Conservation (phyloP, 2,329 filamentous ascomycete genomes). For the Penicillium sp. region DNA sequence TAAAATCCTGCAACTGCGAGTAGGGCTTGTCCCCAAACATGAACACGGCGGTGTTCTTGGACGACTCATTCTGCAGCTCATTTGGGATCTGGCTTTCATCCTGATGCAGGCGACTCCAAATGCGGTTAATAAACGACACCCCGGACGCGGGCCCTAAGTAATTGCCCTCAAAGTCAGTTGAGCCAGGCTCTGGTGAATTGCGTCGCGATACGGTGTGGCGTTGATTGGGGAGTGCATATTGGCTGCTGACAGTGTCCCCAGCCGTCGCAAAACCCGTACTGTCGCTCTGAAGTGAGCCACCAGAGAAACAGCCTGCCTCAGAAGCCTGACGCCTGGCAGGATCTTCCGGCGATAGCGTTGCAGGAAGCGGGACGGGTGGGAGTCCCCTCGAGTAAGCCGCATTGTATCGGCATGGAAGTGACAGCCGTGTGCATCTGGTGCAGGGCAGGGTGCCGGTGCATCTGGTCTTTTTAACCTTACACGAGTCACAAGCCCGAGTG, state of each 20-base stretch:
- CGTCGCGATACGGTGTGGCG: conserved; percentile 27
- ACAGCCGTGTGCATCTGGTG: conserved; percentile 37
- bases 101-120: conserved; percentile 68
- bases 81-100: conserved; percentile 46
- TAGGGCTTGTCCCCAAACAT: conserved; percentile 59
- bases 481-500: conserved; percentile 44
- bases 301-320: background rate
- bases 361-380: conserved; percentile 37
- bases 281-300: conserved; percentile 6
- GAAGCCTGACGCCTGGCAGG: background rate
- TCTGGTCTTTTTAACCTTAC: conserved; percentile 44
- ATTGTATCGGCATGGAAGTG: conserved; percentile 40
- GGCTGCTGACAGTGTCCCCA: background rate
- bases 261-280: background rate
- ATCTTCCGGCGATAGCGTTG: conserved; percentile 4
- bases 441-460: conserved; percentile 45
- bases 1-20: conserved; percentile 37
- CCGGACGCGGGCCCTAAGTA: conserved; percentile 60
- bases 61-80: conserved; percentile 33
- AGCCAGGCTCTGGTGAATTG: conserved; percentile 51
- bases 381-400: conserved; percentile 43
- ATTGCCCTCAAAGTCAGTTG: conserved; percentile 58
- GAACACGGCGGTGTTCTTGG: conserved; percentile 51
- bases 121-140: conserved; percentile 64
- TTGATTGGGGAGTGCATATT: conserved; percentile 1